These are phyloP conservation scores for Aspergillus carbonarius DNA, from an alignment of 2,329 filamentous ascomycete genomes.

Conservation along the genomic window DNA sequence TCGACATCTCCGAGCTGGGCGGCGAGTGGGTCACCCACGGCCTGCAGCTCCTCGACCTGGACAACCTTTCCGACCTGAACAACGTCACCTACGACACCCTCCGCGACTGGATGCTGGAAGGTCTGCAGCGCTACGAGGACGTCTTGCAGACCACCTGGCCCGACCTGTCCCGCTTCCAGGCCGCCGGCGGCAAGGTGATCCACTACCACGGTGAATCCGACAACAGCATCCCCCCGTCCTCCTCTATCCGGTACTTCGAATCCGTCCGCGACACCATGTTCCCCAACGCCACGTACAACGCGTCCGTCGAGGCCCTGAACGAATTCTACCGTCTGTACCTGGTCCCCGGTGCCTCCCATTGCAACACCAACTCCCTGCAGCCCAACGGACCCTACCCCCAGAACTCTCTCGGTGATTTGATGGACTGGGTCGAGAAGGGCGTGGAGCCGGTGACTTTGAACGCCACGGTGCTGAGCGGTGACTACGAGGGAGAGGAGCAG, in stretches of 20 bases:
- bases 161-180: constrained; percentile 53
- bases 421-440: constrained; percentile 56
- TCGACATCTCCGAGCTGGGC: constrained; percentile 33
- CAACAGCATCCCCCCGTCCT: constrained; percentile 52
- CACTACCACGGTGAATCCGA: constrained; percentile 62
- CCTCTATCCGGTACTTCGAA: constrained; percentile 57
- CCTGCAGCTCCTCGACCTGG: constrained; percentile 28
- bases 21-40: constrained; percentile 39
- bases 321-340: constrained; percentile 60
- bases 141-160: constrained; percentile 55
- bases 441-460: constrained; percentile 47
- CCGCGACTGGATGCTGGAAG: constrained; percentile 53
- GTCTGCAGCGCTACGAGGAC: constrained; percentile 51
- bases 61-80: constrained; percentile 45
- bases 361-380: constrained; percentile 47
- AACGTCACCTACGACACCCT: constrained; percentile 59
- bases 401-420: constrained; percentile 48
- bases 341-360: constrained; percentile 56
- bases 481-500: constrained; percentile 30
- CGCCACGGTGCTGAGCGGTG: constrained; percentile 36
- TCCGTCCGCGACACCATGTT: constrained; percentile 55
- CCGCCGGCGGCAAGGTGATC: constrained; percentile 55
- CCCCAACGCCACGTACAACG: constrained; percentile 39
- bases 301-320: constrained; percentile 43
- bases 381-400: constrained; percentile 46